Conservation (phyloP, 2,329 filamentous ascomycete species). For the Colletotrichum sidae region DNA sequence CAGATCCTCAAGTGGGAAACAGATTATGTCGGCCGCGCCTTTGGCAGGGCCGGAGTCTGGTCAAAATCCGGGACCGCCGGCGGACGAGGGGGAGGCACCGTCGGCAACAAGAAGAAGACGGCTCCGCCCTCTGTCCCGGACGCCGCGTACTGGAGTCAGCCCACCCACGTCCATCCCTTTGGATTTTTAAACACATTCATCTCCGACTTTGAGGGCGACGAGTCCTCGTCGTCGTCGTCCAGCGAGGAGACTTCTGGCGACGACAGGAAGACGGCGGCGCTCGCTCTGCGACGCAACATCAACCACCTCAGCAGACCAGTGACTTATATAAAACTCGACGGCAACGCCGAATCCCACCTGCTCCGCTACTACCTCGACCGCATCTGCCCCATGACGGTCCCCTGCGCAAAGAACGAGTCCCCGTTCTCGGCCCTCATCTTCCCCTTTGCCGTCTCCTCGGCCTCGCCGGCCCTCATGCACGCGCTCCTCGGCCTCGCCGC, state of each 20-base stretch:
- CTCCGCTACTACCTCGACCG: constrained; percentile 36
- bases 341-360: constrained; percentile 26
- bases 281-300: constrained; percentile 23
- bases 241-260: constrained; percentile 23
- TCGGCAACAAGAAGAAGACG: constrained; percentile 11
- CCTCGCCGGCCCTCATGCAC: constrained; percentile 36
- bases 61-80: constrained; percentile 36
- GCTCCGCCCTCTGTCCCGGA: constrained; percentile 18
- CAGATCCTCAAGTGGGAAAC: constrained; percentile 45
- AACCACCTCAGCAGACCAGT: constrained; percentile 15
- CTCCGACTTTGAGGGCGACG: constrained; percentile 19
- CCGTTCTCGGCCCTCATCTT: constrained; percentile 36
- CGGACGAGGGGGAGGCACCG: not conserved
- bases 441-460: constrained; percentile 35
- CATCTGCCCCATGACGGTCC: constrained; percentile 36
- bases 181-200: constrained; percentile 27
- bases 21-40: constrained; percentile 45
- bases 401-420: constrained; percentile 29
- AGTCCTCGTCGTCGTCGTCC: constrained; percentile 21
- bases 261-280: constrained; percentile 12
- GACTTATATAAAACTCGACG: constrained; percentile 24
- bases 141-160: constrained; percentile 17
- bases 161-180: constrained; percentile 23
- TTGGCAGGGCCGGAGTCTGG: constrained; percentile 46
- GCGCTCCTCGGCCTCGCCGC: constrained; percentile 37